Evolutionary conservation across 495 filamentous ascomycete species (phyloP).

Genomic region (Penicillium coffeae): DNA sequence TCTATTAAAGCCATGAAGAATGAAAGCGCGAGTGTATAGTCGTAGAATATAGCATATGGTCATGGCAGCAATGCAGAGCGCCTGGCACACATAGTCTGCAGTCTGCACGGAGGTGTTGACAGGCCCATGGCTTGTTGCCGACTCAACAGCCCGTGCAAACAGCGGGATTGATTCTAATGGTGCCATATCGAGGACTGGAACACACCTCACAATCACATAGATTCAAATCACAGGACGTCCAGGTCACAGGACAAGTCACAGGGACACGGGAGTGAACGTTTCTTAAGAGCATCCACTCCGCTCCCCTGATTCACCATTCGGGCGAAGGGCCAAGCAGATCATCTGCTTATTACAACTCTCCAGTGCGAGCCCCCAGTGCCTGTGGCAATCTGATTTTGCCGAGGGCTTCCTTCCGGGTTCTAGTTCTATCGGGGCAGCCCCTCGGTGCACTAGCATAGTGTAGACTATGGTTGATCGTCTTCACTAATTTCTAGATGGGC

Average conservation of each 20-base stretch:
- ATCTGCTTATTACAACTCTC: background rate
- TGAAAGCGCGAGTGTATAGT: conserved; percentile 19
- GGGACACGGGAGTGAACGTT: background rate
- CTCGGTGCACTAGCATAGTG: background rate
- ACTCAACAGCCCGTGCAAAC: background rate
- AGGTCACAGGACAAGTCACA: background rate
- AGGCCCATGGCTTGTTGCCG: background rate
- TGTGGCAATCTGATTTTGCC: background rate
- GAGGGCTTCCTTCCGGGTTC: background rate
- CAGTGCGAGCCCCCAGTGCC: background rate
- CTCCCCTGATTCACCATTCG: background rate
- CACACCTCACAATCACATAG: background rate
- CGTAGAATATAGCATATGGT: conserved; percentile 23
- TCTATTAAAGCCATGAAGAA: conserved; percentile 21
- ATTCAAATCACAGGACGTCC: background rate
- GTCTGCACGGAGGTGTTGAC: conserved; percentile 13
- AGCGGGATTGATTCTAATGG: background rate
- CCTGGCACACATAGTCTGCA: conserved; percentile 25
- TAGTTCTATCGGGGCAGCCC: background rate
- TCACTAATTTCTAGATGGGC: background rate
- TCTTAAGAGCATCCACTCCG: background rate
- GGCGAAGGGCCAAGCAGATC: background rate
- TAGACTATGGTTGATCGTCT: background rate
- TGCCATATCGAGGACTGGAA: background rate
- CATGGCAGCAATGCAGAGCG: conserved; percentile 25